These are phyloP conservation scores for Apiospora sp. DNA, from an alignment of 2,329 filamentous ascomycete genomes.

Conservation along the genomic window DNA sequence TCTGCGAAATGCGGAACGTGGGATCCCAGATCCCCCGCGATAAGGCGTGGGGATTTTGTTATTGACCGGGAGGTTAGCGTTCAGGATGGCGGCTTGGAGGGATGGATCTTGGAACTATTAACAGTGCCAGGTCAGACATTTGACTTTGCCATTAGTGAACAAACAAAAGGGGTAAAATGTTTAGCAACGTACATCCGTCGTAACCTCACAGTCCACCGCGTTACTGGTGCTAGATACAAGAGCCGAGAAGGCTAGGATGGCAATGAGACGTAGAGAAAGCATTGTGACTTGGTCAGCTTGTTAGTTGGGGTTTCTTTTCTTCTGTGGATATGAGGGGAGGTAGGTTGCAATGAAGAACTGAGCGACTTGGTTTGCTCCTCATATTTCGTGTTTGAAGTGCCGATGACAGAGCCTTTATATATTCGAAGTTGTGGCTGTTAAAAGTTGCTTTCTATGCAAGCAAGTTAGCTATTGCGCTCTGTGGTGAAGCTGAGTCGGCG, in stretches of 20 bases:
- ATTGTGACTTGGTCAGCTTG: background rate
- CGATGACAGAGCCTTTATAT: too few species aligned
- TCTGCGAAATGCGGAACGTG: background rate
- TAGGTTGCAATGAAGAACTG: background rate
- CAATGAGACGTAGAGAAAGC: background rate
- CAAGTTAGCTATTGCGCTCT: too few species aligned
- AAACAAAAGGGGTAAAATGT: background rate
- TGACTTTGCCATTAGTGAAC: background rate
- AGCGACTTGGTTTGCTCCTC: too few species aligned
- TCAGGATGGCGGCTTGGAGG: background rate
- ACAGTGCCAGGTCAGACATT: background rate
- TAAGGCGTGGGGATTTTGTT: background rate
- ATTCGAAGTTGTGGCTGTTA: too few species aligned
- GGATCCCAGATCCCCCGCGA: background rate
- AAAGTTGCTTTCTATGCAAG: too few species aligned
- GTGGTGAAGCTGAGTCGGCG: background rate
- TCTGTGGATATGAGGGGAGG: background rate
- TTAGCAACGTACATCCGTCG: background rate
- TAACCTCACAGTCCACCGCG: background rate
- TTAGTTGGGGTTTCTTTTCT: background rate
- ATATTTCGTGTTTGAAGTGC: too few species aligned
- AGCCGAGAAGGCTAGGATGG: background rate
- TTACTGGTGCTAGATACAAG: background rate
- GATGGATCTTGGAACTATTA: background rate
- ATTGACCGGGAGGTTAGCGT: background rate